Conservation (phyloP, 1,284 basidiomycete genomes). For the Termitomyces sp. region DNA sequence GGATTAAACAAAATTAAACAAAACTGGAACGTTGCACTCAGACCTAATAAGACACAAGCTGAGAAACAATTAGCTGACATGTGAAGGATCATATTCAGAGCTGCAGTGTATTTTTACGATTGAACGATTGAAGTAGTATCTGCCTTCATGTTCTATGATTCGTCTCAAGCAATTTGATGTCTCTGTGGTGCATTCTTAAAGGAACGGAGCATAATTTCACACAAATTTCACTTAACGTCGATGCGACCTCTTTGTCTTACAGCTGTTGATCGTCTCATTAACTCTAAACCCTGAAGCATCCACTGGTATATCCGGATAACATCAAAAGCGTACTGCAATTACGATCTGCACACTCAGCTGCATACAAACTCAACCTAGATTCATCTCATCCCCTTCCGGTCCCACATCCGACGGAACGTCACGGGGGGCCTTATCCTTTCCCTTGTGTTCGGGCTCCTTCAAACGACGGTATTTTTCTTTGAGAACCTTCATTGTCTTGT, state of each 20-base stretch:
- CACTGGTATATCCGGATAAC: background rate
- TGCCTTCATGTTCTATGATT: too few relatives aligned
- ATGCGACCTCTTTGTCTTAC: background rate
- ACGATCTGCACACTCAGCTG: background rate
- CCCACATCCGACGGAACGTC: slow-evolving; percentile 18
- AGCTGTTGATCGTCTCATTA: background rate
- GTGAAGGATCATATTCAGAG: too few relatives aligned
- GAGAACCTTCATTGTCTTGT: slow-evolving; percentile 28
- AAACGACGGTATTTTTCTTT: slow-evolving; percentile 27
- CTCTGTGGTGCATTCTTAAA: too few relatives aligned
- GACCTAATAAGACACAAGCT: too few relatives aligned
- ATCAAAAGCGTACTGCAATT: background rate
- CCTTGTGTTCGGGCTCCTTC: slow-evolving; percentile 18
- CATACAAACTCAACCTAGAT: slow-evolving; percentile 19
- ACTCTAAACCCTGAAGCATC: background rate
- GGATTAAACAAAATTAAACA: too few relatives aligned
- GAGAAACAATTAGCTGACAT: too few relatives aligned
- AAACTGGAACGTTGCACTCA: too few relatives aligned
- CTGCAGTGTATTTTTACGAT: too few relatives aligned
- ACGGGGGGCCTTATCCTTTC: slow-evolving; percentile 18
- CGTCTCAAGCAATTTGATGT: too few relatives aligned
- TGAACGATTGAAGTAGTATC: too few relatives aligned
- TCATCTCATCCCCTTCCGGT: slow-evolving; percentile 23
- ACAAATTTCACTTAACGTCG: too few relatives aligned
- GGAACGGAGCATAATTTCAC: too few relatives aligned